These are phyloP conservation scores for Lolium perenne DNA, from an alignment of 176 grass and related monocot genomes.

Conservation along the genomic window DNA sequence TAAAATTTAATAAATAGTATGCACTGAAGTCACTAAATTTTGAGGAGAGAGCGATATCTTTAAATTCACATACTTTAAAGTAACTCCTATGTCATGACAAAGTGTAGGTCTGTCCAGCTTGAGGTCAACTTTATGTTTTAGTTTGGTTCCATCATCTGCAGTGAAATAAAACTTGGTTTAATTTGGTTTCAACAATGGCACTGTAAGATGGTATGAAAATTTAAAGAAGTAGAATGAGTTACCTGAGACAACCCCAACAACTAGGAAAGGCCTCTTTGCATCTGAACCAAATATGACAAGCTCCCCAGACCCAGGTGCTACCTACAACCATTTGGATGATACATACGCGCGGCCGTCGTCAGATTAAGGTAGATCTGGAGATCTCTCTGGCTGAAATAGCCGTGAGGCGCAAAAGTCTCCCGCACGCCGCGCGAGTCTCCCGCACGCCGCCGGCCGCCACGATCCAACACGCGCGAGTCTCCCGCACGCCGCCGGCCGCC, in stretches of 20 bases:
- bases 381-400: too few species aligned
- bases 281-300: slow-evolving; percentile 53
- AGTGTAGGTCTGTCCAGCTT: slow-evolving; percentile 52
- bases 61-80: slow-evolving; percentile 36
- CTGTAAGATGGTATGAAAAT: neutral
- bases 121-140: slow-evolving; percentile 58
- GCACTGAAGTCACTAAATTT: neutral
- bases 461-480: too few species aligned
- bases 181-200: neutral
- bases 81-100: slow-evolving; percentile 70
- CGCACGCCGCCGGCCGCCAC: too few species aligned
- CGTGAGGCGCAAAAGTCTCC: too few species aligned
- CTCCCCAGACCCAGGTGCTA: slow-evolving; percentile 57
- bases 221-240: neutral
- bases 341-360: too few species aligned
- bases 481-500: too few species aligned
- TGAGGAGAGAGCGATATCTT: neutral
- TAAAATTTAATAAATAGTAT: neutral
- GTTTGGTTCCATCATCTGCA: slow-evolving; percentile 55
- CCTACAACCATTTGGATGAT: slow-evolving; percentile 34
- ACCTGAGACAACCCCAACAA: slow-evolving; percentile 65
- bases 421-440: too few species aligned
- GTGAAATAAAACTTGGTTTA: neutral
- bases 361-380: too few species aligned
- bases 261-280: slow-evolving; percentile 55